Evolutionary conservation across 2,329 filamentous ascomycete genomes (phyloP).

Genomic region (Aquanectria penicillioides): DNA sequence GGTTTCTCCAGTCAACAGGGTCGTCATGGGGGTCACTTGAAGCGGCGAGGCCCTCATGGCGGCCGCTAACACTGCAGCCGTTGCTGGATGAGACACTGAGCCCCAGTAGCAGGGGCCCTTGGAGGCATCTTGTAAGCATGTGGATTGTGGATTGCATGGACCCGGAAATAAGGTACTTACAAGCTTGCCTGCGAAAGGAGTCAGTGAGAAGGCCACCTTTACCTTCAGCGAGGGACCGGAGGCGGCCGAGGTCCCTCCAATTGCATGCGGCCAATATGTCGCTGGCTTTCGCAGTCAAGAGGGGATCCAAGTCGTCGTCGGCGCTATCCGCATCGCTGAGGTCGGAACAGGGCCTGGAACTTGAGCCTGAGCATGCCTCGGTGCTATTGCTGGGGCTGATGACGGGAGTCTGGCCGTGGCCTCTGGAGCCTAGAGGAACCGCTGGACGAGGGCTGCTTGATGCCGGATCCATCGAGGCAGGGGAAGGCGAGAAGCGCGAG

Average conservation of each 20-base stretch:
- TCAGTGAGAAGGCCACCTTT: constrained; percentile 75
- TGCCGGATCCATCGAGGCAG: constrained; percentile 20
- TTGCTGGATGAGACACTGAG: constrained; percentile 28
- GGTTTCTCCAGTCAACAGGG: constrained; percentile 61
- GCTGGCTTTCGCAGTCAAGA: constrained; percentile 46
- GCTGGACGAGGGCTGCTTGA: constrained; percentile 18
- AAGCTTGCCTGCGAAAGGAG: constrained; percentile 76
- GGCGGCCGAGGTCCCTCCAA: constrained; percentile 62
- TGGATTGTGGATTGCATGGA: constrained; percentile 2
- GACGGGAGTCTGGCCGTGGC: constrained; percentile 19
- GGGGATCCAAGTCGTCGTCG: constrained; percentile 26
- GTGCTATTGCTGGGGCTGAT: constrained; percentile 24
- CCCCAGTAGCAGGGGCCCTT: constrained; percentile 73
- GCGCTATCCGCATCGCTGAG: constrained; percentile 11
- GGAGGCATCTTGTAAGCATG: constrained; percentile 24
- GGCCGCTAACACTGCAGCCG: constrained; percentile 1
- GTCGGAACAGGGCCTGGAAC: constrained; percentile 20
- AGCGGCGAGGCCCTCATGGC: constrained; percentile 23
- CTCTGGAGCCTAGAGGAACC: constrained; percentile 11
- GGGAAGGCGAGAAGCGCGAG: background rate
- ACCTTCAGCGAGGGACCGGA: constrained; percentile 69
- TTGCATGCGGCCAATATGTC: constrained; percentile 66
- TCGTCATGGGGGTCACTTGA: constrained; percentile 34
- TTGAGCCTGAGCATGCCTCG: constrained; percentile 14
- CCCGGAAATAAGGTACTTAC: constrained; percentile 63